These are phyloP conservation scores for Blastobotrys mokoenaii DNA, from an alignment of 805 yeast genomes.

Conservation along the genomic window DNA sequence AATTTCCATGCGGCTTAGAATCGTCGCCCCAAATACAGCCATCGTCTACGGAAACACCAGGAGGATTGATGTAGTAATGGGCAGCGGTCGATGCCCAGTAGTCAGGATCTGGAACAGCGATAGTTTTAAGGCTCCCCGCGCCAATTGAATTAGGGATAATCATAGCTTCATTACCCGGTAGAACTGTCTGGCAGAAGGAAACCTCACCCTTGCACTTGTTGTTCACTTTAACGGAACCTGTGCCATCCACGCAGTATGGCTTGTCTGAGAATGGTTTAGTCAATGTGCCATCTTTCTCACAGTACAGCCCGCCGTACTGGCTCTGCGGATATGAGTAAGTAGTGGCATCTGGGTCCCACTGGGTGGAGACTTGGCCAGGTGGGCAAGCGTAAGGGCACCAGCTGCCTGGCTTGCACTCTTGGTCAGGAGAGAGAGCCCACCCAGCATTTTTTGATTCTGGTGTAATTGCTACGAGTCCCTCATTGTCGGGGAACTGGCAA, in stretches of 20 bases:
- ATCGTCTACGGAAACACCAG: constrained; percentile 82
- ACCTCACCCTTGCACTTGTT: constrained; percentile 52
- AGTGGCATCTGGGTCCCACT: constrained; percentile 78
- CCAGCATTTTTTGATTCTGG: constrained; percentile 55
- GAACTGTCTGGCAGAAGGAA: constrained; percentile 86
- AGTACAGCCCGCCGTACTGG: constrained; percentile 73
- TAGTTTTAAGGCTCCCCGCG: constrained; percentile 37
- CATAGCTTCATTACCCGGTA: constrained; percentile 95
- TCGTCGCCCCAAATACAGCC: constrained; percentile 90
- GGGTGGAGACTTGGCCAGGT: constrained; percentile 79
- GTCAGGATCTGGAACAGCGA: constrained; percentile 73
- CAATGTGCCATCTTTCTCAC: constrained; percentile 61
- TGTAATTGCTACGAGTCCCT: constrained; percentile 65
- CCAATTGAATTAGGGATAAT: constrained; percentile 70
- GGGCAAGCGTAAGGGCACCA: constrained; percentile 92
- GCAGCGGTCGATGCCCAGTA: constrained; percentile 86
- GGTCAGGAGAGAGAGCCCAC: constrained; percentile 81
- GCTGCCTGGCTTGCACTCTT: constrained; percentile 60
- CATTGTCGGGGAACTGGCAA: constrained; percentile 61
- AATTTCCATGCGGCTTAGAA: constrained; percentile 67
- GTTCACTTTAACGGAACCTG: constrained; percentile 58
- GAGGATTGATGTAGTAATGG: constrained; percentile 90
- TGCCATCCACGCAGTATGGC: constrained; percentile 68
- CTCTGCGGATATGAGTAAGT: constrained; percentile 69
- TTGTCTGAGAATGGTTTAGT: constrained; percentile 50